Evolutionary conservation across 305 asterid species (phyloP), one percentile per base, ranked within the genome.

Genomic region (Fraxinus platypoda): DNA sequence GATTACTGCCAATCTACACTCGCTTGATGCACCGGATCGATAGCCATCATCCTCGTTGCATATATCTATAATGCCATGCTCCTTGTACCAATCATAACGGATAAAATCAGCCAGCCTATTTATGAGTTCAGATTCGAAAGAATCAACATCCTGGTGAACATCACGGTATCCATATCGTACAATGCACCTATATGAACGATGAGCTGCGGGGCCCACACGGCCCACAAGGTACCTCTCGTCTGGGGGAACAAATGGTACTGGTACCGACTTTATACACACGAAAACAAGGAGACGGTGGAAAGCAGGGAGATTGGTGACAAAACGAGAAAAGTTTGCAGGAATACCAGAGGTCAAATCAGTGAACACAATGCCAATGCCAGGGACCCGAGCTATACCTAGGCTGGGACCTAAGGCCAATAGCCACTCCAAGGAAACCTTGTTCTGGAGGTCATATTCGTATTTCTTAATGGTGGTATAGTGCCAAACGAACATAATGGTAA

Each of bases 291-390:
- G 54, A 8, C 94, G 95, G 84, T 95, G 99, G 94, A 90, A 95
- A 78, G 99, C 99, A 0, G 99, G 99, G 81, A 95, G 97, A 78
- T 95, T 95, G 81, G 99, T 95, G 0, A 95, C 97, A 6, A 95
- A 95, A 26, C 98, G 97, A 0, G 98, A 95, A 80, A 95, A 95
- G 78, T 94, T 95, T 43, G 99, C 98, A 0, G 99, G 99, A 76
- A 95, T 91, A 3, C 99, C 99, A 0, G 98, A 95, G 64, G 98
- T 95, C 79, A 95, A 91, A 72, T 95, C 98, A 1, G 96, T 94
- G 90, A 95, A 94, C 6, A 95, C 96, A 2, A 95, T 90, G 12
- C 99, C 99, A 12, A 95, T 91, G 1, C 99, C 99, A 0, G 99
- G 98, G 34, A 95, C 98, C 2, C 99, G 94, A 62, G 97, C 92